Evolutionary conservation across 306 rosid genomes (phyloP), one percentile per base, ranked within the genome.

Genomic region (Psophocarpus tetragonolobus): DNA sequence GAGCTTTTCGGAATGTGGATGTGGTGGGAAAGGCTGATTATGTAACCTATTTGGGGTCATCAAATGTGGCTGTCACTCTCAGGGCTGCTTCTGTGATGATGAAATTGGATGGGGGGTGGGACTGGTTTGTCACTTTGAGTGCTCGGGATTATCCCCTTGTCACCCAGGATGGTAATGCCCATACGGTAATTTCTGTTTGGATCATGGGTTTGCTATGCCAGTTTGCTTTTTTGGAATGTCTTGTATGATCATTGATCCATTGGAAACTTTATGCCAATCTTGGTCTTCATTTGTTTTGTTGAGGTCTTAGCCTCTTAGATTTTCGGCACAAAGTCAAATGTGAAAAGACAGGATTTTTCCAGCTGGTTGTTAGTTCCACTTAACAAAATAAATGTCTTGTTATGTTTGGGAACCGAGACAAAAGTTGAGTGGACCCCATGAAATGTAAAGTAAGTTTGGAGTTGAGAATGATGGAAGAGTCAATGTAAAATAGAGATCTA

Each of bases 121-220:
- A 89, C 68, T 90, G 97, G 97, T 87, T 93, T 63, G 58, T 93
- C n/a, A 86, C 92, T 58, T 74, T 93, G 88, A 93, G 86, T 66
- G 94, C 96, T 0, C 62, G 38, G 69, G 97, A 93, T 80, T 93
- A 93, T 51, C 97, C 97, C 29, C 88, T 92, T 39, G 73, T 90
- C 62, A 90, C 96, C 71, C 97, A 89, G 91, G 97, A 92, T 72
- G 97, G 97, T 92, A 90, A 90, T 48, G 93, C 80, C 82, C 63
- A 73, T 86, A 86, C 14, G 83, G 79, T 73, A 70, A 83, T 44
- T 80, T 70, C 77, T 64, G 61, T 57, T 77, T 72, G 61, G n/a
- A 67, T 62, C 78, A 10, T 62, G 42, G n/a, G 20, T 60, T 57
- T 57, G 36, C 20, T 0, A 3, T 13, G 65, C 27, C 20, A 20